Conservation (phyloP, 2,329 filamentous ascomycete species). For the Leptographium galeiforme region DNA sequence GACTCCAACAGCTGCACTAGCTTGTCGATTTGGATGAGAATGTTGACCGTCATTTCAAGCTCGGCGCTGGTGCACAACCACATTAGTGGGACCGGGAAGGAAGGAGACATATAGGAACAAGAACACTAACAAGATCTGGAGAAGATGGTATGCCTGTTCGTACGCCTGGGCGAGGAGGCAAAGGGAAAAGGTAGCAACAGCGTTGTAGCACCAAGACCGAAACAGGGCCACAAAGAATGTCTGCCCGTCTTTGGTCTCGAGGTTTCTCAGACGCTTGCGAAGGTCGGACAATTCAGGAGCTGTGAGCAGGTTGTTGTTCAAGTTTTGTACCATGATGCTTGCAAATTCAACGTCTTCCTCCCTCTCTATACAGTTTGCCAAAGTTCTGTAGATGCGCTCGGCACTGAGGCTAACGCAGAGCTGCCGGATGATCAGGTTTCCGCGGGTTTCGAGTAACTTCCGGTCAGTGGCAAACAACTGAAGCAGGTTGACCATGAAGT, state of each 20-base stretch:
- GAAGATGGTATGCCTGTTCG: constrained; percentile 89
- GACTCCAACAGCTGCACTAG: constrained; percentile 93
- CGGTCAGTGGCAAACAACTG: constrained; percentile 93
- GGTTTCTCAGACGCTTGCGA: constrained; percentile 75
- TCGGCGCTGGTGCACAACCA: constrained; percentile 54
- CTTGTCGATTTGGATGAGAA: constrained; percentile 97
- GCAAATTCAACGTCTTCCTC: constrained; percentile 98
- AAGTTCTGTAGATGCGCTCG: constrained; percentile 86
- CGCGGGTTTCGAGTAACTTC: constrained; percentile 76
- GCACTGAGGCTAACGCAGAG: constrained; percentile 85
- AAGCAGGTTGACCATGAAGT: constrained; percentile 93
- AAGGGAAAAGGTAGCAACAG: constrained; percentile 91
- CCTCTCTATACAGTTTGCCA: constrained; percentile 93
- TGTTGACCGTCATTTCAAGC: constrained; percentile 96
- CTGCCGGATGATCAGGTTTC: constrained; percentile 93
- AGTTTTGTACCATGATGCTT: constrained; percentile 97
- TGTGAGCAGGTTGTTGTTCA: constrained; percentile 98
- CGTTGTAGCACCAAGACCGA: constrained; percentile 96
- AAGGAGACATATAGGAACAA: background rate
- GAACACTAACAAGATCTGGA: constrained; percentile 70
- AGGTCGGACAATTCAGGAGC: constrained; percentile 87
- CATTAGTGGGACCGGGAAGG: background rate
- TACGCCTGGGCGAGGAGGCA: constrained; percentile 94
- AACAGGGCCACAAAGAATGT: constrained; percentile 91
- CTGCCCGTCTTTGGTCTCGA: constrained; percentile 89